phyloP scores from a whole-genome alignment of 2,329 filamentous ascomycete genomes.

The Ciborinia camelliae region DNA sequence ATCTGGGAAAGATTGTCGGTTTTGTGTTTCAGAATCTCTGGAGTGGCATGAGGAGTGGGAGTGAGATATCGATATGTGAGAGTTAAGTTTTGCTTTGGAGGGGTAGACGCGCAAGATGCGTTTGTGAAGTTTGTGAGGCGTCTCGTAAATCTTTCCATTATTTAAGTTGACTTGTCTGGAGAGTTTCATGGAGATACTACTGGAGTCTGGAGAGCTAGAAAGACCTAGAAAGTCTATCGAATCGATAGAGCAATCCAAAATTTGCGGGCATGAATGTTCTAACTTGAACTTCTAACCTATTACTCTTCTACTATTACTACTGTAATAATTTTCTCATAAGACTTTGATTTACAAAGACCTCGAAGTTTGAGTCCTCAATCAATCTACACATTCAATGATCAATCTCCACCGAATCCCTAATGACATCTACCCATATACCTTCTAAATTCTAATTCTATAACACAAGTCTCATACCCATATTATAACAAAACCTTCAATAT shows the following conservation, averaged over 20 bases:
- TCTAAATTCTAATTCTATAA: neutral
- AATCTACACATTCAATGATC: too few relatives aligned
- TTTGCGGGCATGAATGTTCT: constrained; percentile 10
- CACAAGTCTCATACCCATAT: constrained; percentile 6
- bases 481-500: neutral
- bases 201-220: neutral
- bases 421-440: too few relatives aligned
- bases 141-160: neutral
- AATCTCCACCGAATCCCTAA: too few relatives aligned
- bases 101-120: neutral
- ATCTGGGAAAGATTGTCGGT: constrained; percentile 11
- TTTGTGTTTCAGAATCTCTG: neutral
- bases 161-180: neutral
- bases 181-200: neutral
- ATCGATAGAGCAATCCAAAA: neutral
- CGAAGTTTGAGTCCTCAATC: too few relatives aligned
- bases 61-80: neutral
- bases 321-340: too few relatives aligned
- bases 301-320: too few relatives aligned
- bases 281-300: too few relatives aligned
- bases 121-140: neutral
- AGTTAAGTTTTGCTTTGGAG: neutral
- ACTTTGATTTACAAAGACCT: neutral
- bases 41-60: neutral
- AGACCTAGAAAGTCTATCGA: constrained; percentile 6